Percentiles rank a stretch among this genome's conserved stretches.
phyloP scores from a whole-genome alignment of 2,329 filamentous ascomycete species.

The Epichloe gansuensis region DNA sequence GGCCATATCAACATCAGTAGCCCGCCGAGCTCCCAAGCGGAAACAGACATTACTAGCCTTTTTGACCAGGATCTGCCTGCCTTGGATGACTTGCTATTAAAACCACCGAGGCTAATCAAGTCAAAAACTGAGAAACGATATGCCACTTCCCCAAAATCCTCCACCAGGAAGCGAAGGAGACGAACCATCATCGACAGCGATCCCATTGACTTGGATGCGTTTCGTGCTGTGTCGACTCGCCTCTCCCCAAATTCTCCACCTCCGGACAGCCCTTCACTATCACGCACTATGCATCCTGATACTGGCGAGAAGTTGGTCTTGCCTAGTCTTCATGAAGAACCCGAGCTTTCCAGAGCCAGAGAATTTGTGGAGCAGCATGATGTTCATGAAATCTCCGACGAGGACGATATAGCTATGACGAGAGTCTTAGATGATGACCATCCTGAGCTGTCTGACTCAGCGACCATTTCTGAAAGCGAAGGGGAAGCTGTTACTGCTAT shows the following conservation, averaged over 20 bases:
- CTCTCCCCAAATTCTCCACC: not conserved
- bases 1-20: constrained; percentile 19
- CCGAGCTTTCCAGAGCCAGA: not conserved
- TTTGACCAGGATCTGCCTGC: constrained; percentile 25
- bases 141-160: constrained; percentile 13
- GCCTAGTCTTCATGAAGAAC: not conserved
- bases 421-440: not conserved
- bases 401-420: not conserved
- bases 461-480: constrained; percentile 26
- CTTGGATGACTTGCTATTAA: constrained; percentile 21
- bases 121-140: constrained; percentile 13
- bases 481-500: constrained; percentile 27
- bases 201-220: constrained; percentile 12
- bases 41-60: constrained; percentile 26
- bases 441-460: constrained; percentile 8
- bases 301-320: not conserved
- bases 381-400: not conserved
- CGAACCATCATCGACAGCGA: constrained; percentile 20
- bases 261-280: not conserved
- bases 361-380: not conserved
- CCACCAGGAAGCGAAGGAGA: constrained; percentile 18
- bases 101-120: constrained; percentile 7
- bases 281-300: not conserved
- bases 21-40: constrained; percentile 20
- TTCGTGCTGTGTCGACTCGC: not conserved